Base-by-base conservation (phyloP, 805 yeast genomes). In the Wickerhamia fluorescens region DNA sequence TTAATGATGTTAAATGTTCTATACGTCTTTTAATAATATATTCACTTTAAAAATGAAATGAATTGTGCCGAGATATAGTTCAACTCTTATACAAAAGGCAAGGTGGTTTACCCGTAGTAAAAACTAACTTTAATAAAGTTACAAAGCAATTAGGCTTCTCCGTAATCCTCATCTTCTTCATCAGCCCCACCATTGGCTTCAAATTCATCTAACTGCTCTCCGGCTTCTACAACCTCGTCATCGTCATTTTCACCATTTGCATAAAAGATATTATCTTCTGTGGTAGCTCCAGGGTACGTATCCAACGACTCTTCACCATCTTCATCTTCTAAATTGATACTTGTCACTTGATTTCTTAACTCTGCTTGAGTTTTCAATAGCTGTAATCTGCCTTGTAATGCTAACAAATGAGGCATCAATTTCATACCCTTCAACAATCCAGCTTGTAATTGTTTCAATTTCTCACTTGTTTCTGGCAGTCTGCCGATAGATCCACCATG, bases 321-420 rank as follows among this genome's bases (percentile, higher is more conserved):
- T 9, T 41, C 46, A 11, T 31, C 38, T 8, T 35, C 44, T n/a
- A 14, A 18, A 12, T 20, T 31, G 26, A 25, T 17, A 29, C 21
- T 24, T 5, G 28, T 30, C 11, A 42, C 35, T 25, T 35, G 37
- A n/a, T 36, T 32, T 35, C 96, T 75, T 40, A 89, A 58, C 33
- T 72, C 68, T 7, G 85, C 67, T 56, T 89, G 97, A 3, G 86
- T 71, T 39, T 71, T 71, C 24, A 89, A 65, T 51, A 89, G 67
- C 45, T 79, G 82, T 26, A 89, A 61, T 39, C 92, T 73, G 26
- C 98, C 98, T 52, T 88, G 94, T 17, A 89, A 67, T 2, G 92
- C 76, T 15, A 88, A 58, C 29, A 89, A 62, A 22, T 73, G 68
- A 6, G 88, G 81, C 38, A 89, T 56, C 14, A 68, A 66, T 36